Base-by-base conservation (phyloP, 495 filamentous ascomycete genomes). In the Bryoglossum gracile region DNA sequence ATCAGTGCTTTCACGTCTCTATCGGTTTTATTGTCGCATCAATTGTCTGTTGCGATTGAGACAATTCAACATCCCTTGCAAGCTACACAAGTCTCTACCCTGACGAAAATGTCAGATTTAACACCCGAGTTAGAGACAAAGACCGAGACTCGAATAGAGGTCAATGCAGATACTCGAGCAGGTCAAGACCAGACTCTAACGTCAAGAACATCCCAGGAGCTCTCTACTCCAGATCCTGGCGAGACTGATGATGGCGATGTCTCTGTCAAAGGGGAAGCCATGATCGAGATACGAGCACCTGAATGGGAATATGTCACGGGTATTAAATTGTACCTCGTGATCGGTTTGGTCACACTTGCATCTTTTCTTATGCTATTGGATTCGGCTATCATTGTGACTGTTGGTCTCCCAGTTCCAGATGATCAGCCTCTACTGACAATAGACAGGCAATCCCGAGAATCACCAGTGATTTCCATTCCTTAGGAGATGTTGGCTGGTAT, bases 401-500 rank as follows among this genome's bases (percentile, higher is more conserved):
- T 75, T 44, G 55, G 60, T 55, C 16, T 47, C 45, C 25, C n/a
- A n/a, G n/a, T n/a, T n/a, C n/a, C 22, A 16, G 18, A 21, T 16
- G 43, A 8, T 37, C 47, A 69, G 62, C 66, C 65, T 4, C 61
- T 68, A n/a, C 71, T 71, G 24, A 42, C 28, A 4, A 44, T n/a
- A 71, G 72, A 6, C 34, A 75, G 17, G 64, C 63, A 19, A 61
- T 65, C 25, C 64, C 64, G 4, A 45, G 17, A 21, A 74, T 74
- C 50, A 71, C 70, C 2, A 62, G 55, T 50, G 65, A 73, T 14
- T 72, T 73, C 45, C 57, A 69, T 18, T 66, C 63, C 10, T 56
- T 73, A 11, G 46, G 43, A 6, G 73, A 77, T 35, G 64, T 75
- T 26, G 69, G 73, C 23, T 80, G 75, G 77, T 80, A 80, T 48